Percentiles rank a stretch among this genome's conserved stretches.
Conservation (phyloP, 2,329 filamentous ascomycete genomes). For the Colletotrichum sp. region DNA sequence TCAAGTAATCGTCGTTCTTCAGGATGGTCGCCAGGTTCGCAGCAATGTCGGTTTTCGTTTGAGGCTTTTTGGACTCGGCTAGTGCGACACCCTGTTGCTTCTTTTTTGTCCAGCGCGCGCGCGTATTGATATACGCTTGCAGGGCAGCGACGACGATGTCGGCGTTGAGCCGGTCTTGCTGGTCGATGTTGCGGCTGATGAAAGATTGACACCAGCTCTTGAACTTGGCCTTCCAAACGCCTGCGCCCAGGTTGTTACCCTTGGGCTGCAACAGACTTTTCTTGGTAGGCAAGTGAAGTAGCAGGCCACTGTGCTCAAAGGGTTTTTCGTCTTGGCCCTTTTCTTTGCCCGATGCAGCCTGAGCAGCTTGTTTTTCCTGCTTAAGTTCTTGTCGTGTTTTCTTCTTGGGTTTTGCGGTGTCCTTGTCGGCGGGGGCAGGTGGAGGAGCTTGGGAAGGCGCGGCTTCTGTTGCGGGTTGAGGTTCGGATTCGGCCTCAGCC, state of each 20-base stretch:
- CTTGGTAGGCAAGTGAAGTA: slow-evolving; percentile 1
- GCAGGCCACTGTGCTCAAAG: slow-evolving; percentile 3
- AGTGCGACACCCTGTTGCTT: not conserved
- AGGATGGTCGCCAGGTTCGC: not conserved
- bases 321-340: not conserved
- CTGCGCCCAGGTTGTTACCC: slow-evolving; percentile 1
- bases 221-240: slow-evolving; percentile 35
- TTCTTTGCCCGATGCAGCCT: not conserved
- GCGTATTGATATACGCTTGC: not conserved
- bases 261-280: slow-evolving; percentile 11
- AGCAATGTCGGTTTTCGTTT: slow-evolving; percentile 7
- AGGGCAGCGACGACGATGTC: slow-evolving; percentile 6
- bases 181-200: slow-evolving; percentile 7
- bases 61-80: slow-evolving; percentile 1
- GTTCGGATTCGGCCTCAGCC: not conserved
- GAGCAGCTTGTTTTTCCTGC: not conserved
- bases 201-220: slow-evolving; percentile 38
- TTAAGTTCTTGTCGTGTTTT: not conserved
- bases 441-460: not conserved
- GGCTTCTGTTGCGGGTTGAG: not conserved
- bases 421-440: not conserved
- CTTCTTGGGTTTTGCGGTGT: not conserved
- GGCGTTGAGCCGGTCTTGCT: slow-evolving; percentile 5
- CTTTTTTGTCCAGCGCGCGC: slow-evolving; percentile 12
- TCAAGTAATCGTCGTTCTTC: slow-evolving; percentile 1